phyloP scores from a whole-genome alignment of 1,284 basidiomycete species.

The Crucibulum parvulum region DNA sequence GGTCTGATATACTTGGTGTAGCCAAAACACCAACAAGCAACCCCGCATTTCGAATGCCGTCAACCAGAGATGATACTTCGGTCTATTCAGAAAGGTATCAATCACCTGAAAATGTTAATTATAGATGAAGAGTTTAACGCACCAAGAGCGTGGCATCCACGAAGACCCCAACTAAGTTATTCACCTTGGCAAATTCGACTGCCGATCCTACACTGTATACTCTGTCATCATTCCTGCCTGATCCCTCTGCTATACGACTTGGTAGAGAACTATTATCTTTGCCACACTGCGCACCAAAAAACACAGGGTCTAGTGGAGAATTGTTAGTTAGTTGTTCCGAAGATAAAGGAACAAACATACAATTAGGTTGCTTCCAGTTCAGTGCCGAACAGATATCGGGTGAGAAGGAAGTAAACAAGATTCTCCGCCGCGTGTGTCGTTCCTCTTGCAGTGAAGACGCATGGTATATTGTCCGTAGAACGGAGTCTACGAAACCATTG shows the following conservation, averaged over 20 bases:
- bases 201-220: conserved; percentile 86
- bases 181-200: conserved; percentile 93
- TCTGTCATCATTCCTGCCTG: conserved; percentile 58
- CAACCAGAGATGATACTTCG: conserved; percentile 84
- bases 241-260: conserved; percentile 47
- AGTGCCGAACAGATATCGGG: conserved; percentile 88
- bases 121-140: conserved; percentile 12
- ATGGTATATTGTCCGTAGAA: conserved; percentile 84
- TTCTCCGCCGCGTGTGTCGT: conserved; percentile 65
- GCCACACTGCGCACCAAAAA: conserved; percentile 91
- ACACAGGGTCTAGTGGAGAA: conserved; percentile 83
- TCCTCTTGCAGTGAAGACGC: conserved; percentile 59
- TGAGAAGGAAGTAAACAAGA: conserved; percentile 89
- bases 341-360: conserved; percentile 50
- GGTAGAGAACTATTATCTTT: conserved; percentile 50
- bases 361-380: conserved; percentile 99
- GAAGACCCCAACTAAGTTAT: conserved; percentile 94
- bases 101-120: background rate
- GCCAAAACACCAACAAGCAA: conserved; percentile 87
- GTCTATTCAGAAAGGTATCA: conserved; percentile 7
- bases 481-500: conserved; percentile 83
- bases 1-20: conserved; percentile 48
- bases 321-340: conserved; percentile 7
- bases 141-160: conserved; percentile 91
- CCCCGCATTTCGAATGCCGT: conserved; percentile 89